Conservation (phyloP, 805 yeast genomes). For the Kuraishia floccosa region DNA sequence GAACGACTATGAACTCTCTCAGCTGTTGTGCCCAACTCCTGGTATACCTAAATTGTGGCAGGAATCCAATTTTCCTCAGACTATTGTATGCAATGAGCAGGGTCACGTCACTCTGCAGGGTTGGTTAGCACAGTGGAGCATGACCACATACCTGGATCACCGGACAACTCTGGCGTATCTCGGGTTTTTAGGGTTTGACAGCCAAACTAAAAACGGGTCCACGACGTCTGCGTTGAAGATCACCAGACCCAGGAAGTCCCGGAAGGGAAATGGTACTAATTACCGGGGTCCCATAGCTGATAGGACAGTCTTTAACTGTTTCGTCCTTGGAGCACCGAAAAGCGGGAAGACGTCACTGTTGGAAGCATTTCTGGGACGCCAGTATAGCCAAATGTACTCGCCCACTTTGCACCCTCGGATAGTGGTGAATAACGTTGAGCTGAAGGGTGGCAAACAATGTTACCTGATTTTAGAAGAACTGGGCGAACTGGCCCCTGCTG, state of each 20-base stretch:
- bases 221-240: constrained; percentile 52
- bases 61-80: constrained; percentile 72
- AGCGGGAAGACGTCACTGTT: constrained; percentile 83
- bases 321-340: constrained; percentile 72
- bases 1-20: constrained; percentile 55
- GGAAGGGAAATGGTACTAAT: constrained; percentile 47
- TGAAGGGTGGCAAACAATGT: constrained; percentile 92
- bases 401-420: constrained; percentile 77
- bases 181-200: constrained; percentile 82
- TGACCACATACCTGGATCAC: constrained; percentile 84
- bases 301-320: constrained; percentile 87
- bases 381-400: constrained; percentile 56
- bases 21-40: constrained; percentile 81
- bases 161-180: constrained; percentile 78
- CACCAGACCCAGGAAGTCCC: constrained; percentile 67
- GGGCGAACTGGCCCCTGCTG: constrained; percentile 78
- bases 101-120: constrained; percentile 92
- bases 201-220: constrained; percentile 13
- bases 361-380: constrained; percentile 71
- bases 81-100: constrained; percentile 83
- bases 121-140: constrained; percentile 98
- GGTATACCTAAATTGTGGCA: constrained; percentile 86
- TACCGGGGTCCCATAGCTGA: constrained; percentile 67
- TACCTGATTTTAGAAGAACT: constrained; percentile 84
- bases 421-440: constrained; percentile 86